These are phyloP conservation scores for Scheffersomyces illinoinensis DNA, from an alignment of 1,139 yeast species.

Conservation along the genomic window DNA sequence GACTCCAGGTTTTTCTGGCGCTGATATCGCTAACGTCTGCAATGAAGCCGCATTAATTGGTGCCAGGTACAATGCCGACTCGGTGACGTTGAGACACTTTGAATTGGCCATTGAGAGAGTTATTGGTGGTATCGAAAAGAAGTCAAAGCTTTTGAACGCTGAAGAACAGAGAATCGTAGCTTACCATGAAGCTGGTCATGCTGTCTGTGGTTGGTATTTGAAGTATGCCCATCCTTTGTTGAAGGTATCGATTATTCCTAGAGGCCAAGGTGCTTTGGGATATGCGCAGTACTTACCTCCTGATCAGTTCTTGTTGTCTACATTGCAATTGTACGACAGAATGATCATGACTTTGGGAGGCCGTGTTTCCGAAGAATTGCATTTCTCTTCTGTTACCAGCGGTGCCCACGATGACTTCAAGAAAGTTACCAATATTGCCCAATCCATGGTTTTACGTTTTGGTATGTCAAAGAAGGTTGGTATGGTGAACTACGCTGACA, in stretches of 20 bases:
- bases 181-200: slow-evolving; percentile 98
- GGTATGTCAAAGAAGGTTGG: slow-evolving; percentile 93
- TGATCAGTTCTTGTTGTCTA: slow-evolving; percentile 79
- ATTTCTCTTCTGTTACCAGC: slow-evolving; percentile 85
- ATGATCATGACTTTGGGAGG: slow-evolving; percentile 99
- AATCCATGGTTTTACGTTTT: slow-evolving; percentile 84
- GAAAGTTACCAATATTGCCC: slow-evolving; percentile 94
- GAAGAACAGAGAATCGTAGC: slow-evolving; percentile 91
- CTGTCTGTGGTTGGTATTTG: slow-evolving; percentile 95
- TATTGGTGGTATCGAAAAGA: slow-evolving; percentile 93
- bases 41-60: slow-evolving; percentile 97
- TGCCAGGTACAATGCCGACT: slow-evolving; percentile 75
- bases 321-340: slow-evolving; percentile 78
- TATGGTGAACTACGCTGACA: slow-evolving; percentile 64
- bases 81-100: slow-evolving; percentile 74
- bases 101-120: slow-evolving; percentile 97
- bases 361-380: slow-evolving; percentile 90
- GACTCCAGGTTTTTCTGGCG: slow-evolving; percentile 98
- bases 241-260: slow-evolving; percentile 93
- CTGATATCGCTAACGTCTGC: slow-evolving; percentile 95
- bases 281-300: slow-evolving; percentile 97
- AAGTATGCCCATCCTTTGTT: slow-evolving; percentile 88
- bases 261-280: slow-evolving; percentile 97
- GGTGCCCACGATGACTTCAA: slow-evolving; percentile 97
- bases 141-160: slow-evolving; percentile 75